These are phyloP conservation scores for Pythium scleroteichum DNA, from an alignment of 352 stramenopile genomes.

Conservation along the genomic window DNA sequence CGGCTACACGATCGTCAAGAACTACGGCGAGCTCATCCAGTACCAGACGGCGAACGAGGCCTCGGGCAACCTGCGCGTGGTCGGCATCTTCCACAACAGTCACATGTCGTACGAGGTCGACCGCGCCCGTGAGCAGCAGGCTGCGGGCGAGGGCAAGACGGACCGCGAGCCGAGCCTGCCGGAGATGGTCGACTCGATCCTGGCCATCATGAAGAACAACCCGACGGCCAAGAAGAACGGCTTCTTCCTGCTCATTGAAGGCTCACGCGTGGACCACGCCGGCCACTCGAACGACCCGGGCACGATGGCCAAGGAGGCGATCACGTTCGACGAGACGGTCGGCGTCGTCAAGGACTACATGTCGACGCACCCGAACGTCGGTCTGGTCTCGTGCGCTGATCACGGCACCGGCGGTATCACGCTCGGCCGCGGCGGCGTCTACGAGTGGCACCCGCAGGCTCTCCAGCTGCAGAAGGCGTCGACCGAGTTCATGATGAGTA, in stretches of 20 bases:
- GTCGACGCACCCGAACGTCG: slow-evolving; percentile 47
- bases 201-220: slow-evolving; percentile 68
- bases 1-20: slow-evolving; percentile 52
- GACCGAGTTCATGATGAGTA: slow-evolving; percentile 52
- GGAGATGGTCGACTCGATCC: slow-evolving; percentile 65
- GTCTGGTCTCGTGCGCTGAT: slow-evolving; percentile 56
- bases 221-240: slow-evolving; percentile 68
- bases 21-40: slow-evolving; percentile 55
- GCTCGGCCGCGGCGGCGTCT: slow-evolving; percentile 44
- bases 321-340: slow-evolving; percentile 71
- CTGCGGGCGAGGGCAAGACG: slow-evolving; percentile 34
- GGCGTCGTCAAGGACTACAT: slow-evolving; percentile 62
- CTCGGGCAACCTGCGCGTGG: slow-evolving; percentile 49
- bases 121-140: slow-evolving; percentile 38
- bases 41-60: slow-evolving; percentile 53
- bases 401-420: slow-evolving; percentile 69
- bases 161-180: slow-evolving; percentile 54
- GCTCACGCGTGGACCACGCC: slow-evolving; percentile 69
- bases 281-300: slow-evolving; percentile 69
- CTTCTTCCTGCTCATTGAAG: slow-evolving; percentile 79
- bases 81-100: slow-evolving; percentile 58
- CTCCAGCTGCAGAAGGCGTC: slow-evolving; percentile 60
- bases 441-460: slow-evolving; percentile 51
- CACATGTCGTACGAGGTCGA: slow-evolving; percentile 79
- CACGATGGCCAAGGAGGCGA: slow-evolving; percentile 67